Percentiles rank a stretch among this genome's conserved stretches.
Evolutionary conservation across 2,329 filamentous ascomycete species (phyloP).

Genomic region (Colletotrichum tamarilloi): DNA sequence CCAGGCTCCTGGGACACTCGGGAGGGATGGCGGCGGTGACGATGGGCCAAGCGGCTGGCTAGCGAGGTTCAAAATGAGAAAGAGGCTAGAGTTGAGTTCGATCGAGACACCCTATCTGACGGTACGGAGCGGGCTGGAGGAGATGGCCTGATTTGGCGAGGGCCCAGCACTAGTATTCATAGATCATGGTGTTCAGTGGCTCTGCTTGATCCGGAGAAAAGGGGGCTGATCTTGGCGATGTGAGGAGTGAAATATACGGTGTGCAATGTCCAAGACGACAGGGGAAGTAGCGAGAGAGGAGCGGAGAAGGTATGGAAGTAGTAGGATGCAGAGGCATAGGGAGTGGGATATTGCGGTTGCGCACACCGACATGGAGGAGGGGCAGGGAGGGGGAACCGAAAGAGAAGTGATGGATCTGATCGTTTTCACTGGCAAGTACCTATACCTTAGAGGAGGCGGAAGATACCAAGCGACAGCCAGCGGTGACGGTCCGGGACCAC

Average conservation of each 20-base stretch:
- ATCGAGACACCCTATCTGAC: constrained; percentile 8
- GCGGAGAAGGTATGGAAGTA: not conserved
- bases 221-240: constrained; percentile 3
- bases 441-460: constrained; percentile 17
- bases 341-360: constrained; percentile 2
- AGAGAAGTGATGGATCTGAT: constrained; percentile 8
- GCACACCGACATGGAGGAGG: not conserved
- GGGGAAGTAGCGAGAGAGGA: not conserved
- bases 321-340: not conserved
- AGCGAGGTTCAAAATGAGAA: not conserved
- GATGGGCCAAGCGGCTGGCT: not conserved
- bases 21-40: not conserved
- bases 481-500: constrained; percentile 12
- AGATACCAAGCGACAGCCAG: constrained; percentile 11
- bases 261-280: not conserved
- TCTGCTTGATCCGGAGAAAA: not conserved
- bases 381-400: constrained; percentile 1
- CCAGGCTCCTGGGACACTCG: constrained; percentile 5
- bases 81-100: not conserved
- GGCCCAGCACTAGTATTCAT: constrained; percentile 5
- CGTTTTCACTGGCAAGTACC: constrained; percentile 10
- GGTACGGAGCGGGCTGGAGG: constrained; percentile 4
- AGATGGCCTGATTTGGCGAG: constrained; percentile 12
- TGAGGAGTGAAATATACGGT: constrained; percentile 3
- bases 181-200: not conserved